Conservation (phyloP, 768 basidiomycete species). For the Auriscalpium microsporum region DNA sequence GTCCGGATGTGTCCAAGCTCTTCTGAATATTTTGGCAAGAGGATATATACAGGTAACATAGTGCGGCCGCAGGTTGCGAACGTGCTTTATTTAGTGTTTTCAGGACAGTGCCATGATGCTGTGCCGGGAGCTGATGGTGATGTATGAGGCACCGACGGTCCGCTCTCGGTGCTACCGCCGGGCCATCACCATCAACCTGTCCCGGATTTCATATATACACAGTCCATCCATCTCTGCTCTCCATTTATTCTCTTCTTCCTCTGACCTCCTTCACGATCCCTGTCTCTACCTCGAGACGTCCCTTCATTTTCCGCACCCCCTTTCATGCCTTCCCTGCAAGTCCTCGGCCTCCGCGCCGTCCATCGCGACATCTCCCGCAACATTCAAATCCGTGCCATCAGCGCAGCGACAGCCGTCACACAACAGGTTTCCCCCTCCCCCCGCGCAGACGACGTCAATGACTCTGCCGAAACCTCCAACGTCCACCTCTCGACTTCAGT, state of each 20-base stretch:
- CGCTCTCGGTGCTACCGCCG: no score
- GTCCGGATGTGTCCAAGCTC: no score
- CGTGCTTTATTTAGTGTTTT: no score
- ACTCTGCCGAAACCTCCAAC: not conserved
- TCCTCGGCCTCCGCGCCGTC: not conserved
- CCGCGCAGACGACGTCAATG: not conserved
- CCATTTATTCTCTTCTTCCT: conserved; percentile 6
- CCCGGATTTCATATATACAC: not conserved
- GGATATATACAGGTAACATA: no score
- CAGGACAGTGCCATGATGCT: no score
- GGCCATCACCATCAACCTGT: no score
- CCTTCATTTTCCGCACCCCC: conserved; percentile 6
- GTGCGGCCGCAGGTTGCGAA: no score
- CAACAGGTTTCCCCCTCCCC: not conserved
- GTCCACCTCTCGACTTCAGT: conserved; percentile 15
- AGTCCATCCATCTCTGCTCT: not conserved
- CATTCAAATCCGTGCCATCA: not conserved
- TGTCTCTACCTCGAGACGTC: conserved; percentile 8
- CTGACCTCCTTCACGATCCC: conserved; percentile 12
- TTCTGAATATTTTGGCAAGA: no score
- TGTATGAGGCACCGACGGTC: no score
- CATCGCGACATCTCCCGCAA: conserved; percentile 9
- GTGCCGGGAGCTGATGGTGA: no score
- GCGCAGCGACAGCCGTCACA: not conserved
- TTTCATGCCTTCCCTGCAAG: conserved; percentile 2